Evolutionary conservation across 352 stramenopile species (phyloP), one percentile per base, ranked within the genome.

Genomic region (Pythium vanterpoolii): DNA sequence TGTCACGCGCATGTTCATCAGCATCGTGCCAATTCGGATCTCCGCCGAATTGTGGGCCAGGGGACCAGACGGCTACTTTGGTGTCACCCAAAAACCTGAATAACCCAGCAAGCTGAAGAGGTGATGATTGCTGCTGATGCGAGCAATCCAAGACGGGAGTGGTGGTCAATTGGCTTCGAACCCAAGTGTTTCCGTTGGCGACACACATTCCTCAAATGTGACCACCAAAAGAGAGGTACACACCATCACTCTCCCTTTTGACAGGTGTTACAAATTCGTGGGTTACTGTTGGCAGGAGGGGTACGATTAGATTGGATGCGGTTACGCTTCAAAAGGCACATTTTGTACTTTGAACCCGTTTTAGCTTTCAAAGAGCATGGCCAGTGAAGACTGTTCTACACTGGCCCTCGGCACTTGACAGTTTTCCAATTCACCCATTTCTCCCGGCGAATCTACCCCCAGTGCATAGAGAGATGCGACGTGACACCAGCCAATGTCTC

Each of bases 1-100:
- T 14, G 44, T 59, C 21, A 55, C 39, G 33, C 57, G 56, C 45
- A 49, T 53, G 45, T 42, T 57, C 56, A 71, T 59, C 56, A 71
- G 66, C 23, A 14, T 28, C 8, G n/a, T 7, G 38, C 19, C 24
- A n/a, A 33, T 57, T 54, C 5, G 51, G 45, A 58, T 67, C 45
- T 62, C 24, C 23, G 52, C 28, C 38, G 51, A 11, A 33, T 4
- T 53, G 45, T 61, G 44, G 38, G 30, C 53, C 16, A 13, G 44
- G 39, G 33, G 27, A n/a, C n/a, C n/a, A 46, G 40, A 19, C 21
- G n/a, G 2, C 7, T 11, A 10, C 40, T 28, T 21, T 5, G 38
- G 8, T 14, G 33, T 39, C 43, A 62, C 36, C 55, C 36, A 66
- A 60, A 45, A 39, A 55, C 9, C 31, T 42, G 52, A 28, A 26